Evolutionary conservation across 2,329 filamentous ascomycete genomes (phyloP), one percentile per base, ranked within the genome.

Genomic region (Keithomyces neogunnii): DNA sequence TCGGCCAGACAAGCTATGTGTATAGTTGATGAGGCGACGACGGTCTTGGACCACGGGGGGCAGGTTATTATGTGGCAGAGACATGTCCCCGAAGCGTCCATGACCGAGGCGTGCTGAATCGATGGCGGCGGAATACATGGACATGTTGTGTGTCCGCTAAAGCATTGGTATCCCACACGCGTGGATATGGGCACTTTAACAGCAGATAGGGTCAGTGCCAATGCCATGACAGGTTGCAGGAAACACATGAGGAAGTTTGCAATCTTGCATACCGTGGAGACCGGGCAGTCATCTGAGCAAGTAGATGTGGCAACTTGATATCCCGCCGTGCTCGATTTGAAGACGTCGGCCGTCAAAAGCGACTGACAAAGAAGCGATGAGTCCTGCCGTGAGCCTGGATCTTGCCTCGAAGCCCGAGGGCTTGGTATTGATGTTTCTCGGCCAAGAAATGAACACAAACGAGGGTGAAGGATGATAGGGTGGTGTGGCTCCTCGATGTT

Each of bases 11-110:
- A 30, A 4, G 38, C 47, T 3, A 28, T 50, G 43, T 36, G 43
- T 45, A 46, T 49, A 42, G 7, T 38, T 45, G 59, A 56, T 39
- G 54, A 59, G 31, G 42, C 53, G 55, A 42, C 50, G 54, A 52
- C 51, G 49, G 49, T 46, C 42, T 19, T 58, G 56, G 43, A 55
- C 53, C 49, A 59, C 58, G 36, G 57, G 48, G 36, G 46, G 50
- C 59, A 57, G 58, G 46, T 58, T 44, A 45, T 57, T 56, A 52
- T 59, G 59, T 43, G 56, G 56, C 30, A 53, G 57, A 45, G 61
- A 55, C 59, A 65, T 62, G 50, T 56, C 52, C 51, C 60, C 57
- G 8, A 53, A 30, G 11, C 43, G 47, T 45, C 47, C 52, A 40
- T 55, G 48, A 31, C 52, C 54, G 38, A 53, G 52, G 42, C 55